Evolutionary conservation across 2,329 filamentous ascomycete genomes (phyloP).

Genomic region (Botrytis fabae): DNA sequence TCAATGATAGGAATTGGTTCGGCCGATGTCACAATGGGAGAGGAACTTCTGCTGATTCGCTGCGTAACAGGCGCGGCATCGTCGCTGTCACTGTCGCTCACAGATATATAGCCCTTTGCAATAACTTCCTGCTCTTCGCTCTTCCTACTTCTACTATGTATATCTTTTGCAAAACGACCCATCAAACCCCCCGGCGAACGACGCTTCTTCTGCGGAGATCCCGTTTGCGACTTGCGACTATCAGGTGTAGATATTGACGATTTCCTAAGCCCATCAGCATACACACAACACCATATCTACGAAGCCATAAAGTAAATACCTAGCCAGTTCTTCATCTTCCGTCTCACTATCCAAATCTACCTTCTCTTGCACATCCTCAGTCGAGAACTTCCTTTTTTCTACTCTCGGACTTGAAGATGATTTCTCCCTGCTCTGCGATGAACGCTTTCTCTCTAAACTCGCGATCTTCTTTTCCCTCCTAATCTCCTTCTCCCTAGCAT

Average conservation of each 20-base stretch:
- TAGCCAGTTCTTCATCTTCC: conserved; percentile 11
- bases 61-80: conserved; percentile 15
- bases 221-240: conserved; percentile 28
- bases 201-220: conserved; percentile 16
- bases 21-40: neutral
- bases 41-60: conserved; percentile 1
- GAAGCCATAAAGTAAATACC: conserved; percentile 5
- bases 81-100: conserved; percentile 34
- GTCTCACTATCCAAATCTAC: conserved; percentile 27
- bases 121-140: conserved; percentile 15
- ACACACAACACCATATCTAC: neutral
- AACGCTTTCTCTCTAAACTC: conserved; percentile 33
- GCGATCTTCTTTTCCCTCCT: conserved; percentile 40
- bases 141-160: conserved; percentile 25
- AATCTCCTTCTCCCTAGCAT: conserved; percentile 45
- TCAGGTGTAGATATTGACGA: conserved; percentile 31
- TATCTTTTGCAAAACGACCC: conserved; percentile 28
- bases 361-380: conserved; percentile 23
- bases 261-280: conserved; percentile 26
- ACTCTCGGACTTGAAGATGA: conserved; percentile 30
- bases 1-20: neutral
- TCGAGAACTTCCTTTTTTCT: conserved; percentile 35
- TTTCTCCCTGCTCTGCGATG: conserved; percentile 33
- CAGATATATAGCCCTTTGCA: conserved; percentile 30
- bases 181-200: conserved; percentile 29